These are phyloP conservation scores for Pichia eremophila DNA, from an alignment of 805 yeast genomes.

Conservation along the genomic window DNA sequence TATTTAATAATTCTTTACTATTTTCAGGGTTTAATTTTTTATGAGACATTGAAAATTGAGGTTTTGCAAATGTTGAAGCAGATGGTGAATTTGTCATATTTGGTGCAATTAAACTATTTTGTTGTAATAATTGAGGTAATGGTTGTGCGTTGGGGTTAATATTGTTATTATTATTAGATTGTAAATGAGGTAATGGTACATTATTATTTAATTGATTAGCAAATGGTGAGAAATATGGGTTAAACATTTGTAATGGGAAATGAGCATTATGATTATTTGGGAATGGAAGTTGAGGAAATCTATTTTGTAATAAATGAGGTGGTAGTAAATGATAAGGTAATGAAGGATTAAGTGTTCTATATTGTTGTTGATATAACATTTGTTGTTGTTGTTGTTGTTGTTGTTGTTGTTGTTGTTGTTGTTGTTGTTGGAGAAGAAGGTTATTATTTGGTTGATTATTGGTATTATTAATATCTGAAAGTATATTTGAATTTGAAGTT, in stretches of 20 bases:
- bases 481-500: neutral
- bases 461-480: neutral
- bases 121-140: neutral
- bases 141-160: neutral
- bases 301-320: slow-evolving; percentile 7
- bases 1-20: slow-evolving; percentile 25
- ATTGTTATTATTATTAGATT: neutral
- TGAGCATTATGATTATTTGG: slow-evolving; percentile 9
- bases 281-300: slow-evolving; percentile 8
- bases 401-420: slow-evolving; percentile 6
- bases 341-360: neutral
- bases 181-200: no score
- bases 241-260: slow-evolving; percentile 20
- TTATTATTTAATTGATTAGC: neutral
- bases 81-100: slow-evolving; percentile 19
- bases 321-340: slow-evolving; percentile 4
- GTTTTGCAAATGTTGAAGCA: slow-evolving; percentile 25
- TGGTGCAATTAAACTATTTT: slow-evolving; percentile 2
- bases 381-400: slow-evolving; percentile 6
- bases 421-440: slow-evolving; percentile 1
- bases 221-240: slow-evolving; percentile 14
- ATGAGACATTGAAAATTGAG: slow-evolving; percentile 20
- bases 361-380: slow-evolving; percentile 8
- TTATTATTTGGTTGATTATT: neutral
- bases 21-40: slow-evolving; percentile 25